Base-by-base conservation (phyloP, 768 basidiomycete genomes). In the Amanita rubescens region DNA sequence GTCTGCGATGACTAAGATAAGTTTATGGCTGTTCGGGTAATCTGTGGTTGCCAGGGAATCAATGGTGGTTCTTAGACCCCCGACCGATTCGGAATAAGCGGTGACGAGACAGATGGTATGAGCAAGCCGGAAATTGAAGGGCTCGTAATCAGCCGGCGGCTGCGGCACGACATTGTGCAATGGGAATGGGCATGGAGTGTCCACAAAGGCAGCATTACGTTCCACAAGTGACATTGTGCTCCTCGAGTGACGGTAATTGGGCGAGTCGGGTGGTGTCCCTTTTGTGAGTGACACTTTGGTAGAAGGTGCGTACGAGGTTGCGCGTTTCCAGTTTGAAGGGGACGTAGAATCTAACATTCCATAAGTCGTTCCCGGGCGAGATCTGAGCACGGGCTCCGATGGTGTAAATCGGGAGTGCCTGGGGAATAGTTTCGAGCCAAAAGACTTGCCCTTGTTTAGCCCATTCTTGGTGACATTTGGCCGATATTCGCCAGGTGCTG, bases 41-140 rank as follows among this genome's bases (percentile, higher is more conserved):
- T 98, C 95, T 27, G 95, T 97, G 3, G 96, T 98, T 6, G 94
- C 93, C 38, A 99, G 79, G 1, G 96, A 97, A 68, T 99, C 96
- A n/a, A 99, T 76, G 0, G 96, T 99, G 15, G 96, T 99, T 35
- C 95, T 82, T 1, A 99, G 75, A 72, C 96, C 96, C 67, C 96
- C 94, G 19, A 94, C 78, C 3, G 92, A 94, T 69, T 99, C 96
- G 0, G 95, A 96, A 68, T 99, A 99, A 1, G 96, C 96, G 1
- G 96, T 99, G 57, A 99, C 96, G 43, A 98, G 84, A 63, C 92
- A 91, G 60, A 98, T 94, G 4, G 90, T 86, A 68, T 98, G 92
- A 0, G 82, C 87, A 45, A 97, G 82, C 0, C 93, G 94, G 76
- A 90, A 99, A 62, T 91, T 89, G 79, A 95, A 97, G 0, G 96